A percentile compares a stretch with the other conserved stretches of the same genome.
Evolutionary conservation across 2,329 filamentous ascomycete genomes (phyloP).

Genomic region (Incumbomyces lentus): DNA sequence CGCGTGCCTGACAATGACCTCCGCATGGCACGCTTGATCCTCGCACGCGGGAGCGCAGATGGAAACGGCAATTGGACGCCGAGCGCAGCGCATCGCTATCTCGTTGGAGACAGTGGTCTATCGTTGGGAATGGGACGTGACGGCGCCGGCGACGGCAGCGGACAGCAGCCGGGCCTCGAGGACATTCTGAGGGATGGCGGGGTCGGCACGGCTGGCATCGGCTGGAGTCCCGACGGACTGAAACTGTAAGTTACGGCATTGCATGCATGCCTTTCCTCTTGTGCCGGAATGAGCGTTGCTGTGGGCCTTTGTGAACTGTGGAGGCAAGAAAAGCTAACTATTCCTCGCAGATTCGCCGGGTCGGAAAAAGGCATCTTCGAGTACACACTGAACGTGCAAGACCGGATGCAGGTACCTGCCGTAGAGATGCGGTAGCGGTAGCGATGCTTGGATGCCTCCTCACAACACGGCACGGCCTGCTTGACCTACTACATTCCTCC

Average conservation of each 20-base stretch:
- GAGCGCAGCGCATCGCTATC: constrained; percentile 23
- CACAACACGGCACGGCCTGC: too few relatives aligned
- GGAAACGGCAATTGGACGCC: constrained; percentile 21
- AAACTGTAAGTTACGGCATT: constrained; percentile 32
- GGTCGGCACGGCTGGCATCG: constrained; percentile 36
- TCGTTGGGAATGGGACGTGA: neutral
- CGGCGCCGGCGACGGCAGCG: neutral
- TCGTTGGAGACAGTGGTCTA: constrained; percentile 21
- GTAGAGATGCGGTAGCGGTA: constrained; percentile 4
- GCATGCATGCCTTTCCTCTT: neutral
- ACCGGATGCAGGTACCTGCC: constrained; percentile 28
- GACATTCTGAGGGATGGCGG: constrained; percentile 29
- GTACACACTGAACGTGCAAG: constrained; percentile 35
- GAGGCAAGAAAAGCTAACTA: constrained; percentile 9
- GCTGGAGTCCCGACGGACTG: constrained; percentile 37
- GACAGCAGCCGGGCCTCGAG: constrained; percentile 15
- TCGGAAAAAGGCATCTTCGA: constrained; percentile 40
- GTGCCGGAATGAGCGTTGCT: too few relatives aligned
- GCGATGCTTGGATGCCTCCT: neutral
- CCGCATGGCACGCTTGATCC: constrained; percentile 13
- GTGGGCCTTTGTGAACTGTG: too few relatives aligned
- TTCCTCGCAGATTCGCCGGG: constrained; percentile 33
- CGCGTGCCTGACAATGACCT: constrained; percentile 15
- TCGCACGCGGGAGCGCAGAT: constrained; percentile 12
- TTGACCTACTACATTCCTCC: too few relatives aligned